Percentiles rank a stretch among this genome's conserved stretches.
phyloP scores from a whole-genome alignment of 2,329 filamentous ascomycete genomes.

The Stachybotrys echinatus region DNA sequence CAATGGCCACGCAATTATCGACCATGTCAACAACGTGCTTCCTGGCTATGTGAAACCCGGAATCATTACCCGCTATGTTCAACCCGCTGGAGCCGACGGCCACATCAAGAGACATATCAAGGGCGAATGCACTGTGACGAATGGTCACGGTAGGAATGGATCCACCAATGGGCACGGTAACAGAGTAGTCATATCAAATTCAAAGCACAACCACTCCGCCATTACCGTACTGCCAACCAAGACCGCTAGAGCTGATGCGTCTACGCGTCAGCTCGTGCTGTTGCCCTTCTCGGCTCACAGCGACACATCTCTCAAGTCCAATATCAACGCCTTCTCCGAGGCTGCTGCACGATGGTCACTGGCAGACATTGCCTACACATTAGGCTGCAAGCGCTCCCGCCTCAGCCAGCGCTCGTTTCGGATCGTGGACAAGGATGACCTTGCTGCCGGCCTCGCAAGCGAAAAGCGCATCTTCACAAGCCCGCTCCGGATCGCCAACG shows the following conservation, averaged over 20 bases:
- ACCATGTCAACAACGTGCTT: neutral
- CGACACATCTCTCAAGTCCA: neutral
- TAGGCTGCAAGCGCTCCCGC: neutral
- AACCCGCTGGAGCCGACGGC: neutral
- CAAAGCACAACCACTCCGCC: neutral
- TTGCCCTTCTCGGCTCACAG: neutral
- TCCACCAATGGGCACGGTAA: neutral
- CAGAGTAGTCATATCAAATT: no score
- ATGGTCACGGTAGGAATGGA: neutral
- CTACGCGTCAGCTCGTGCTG: neutral
- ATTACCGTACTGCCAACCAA: neutral
- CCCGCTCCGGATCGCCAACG: neutral
- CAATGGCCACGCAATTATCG: constrained; percentile 1
- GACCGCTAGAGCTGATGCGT: neutral
- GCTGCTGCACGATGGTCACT: neutral
- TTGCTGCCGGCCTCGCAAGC: neutral
- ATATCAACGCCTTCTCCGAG: neutral
- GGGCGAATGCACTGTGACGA: neutral
- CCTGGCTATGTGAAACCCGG: neutral
- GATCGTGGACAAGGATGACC: neutral
- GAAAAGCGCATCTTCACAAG: neutral
- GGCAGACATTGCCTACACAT: neutral
- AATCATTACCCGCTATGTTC: neutral
- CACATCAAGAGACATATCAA: neutral
- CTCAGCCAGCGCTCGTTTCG: neutral